These are phyloP conservation scores for Heliamphora ciliata DNA, from an alignment of 179 eudicot genomes.

Conservation along the genomic window DNA sequence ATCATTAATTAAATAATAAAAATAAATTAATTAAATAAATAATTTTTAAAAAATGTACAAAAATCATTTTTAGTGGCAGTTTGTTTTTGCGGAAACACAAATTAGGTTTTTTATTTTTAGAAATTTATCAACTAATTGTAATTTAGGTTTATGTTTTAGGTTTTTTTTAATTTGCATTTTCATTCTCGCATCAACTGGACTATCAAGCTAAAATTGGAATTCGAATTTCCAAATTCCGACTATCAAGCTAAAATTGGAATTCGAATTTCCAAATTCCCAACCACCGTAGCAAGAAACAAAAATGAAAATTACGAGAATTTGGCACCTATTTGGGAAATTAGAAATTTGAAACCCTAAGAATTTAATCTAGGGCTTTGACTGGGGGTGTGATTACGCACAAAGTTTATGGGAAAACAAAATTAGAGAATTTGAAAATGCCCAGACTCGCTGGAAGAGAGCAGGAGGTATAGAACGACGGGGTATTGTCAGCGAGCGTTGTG, in stretches of 20 bases:
- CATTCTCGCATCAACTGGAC: slow-evolving; percentile 19
- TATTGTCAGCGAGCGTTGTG: slow-evolving; percentile 16
- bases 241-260: not conserved
- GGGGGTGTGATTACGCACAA: not conserved
- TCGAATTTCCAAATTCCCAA: not conserved
- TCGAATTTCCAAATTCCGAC: not conserved
- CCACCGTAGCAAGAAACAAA: not conserved
- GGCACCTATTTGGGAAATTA: not conserved
- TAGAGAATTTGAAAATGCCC: slow-evolving; percentile 5
- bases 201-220: not conserved
- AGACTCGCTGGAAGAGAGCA: no score
- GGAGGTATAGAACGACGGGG: no score
- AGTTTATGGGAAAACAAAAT: not conserved
- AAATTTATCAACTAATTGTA: no score
- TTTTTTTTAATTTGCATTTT: no score
- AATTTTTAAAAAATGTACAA: no score
- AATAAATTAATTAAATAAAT: no score
- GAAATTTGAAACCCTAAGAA: not conserved
- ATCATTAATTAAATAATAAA: no score
- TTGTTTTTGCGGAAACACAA: no score
- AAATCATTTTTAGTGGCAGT: no score
- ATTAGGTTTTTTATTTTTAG: no score
- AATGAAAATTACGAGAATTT: not conserved
- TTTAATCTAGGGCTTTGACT: not conserved
- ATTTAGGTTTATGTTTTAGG: no score